A percentile compares a stretch with the other conserved stretches of the same genome.
phyloP scores from a whole-genome alignment of 257 asterid species.

The Nicotiana otophora region DNA sequence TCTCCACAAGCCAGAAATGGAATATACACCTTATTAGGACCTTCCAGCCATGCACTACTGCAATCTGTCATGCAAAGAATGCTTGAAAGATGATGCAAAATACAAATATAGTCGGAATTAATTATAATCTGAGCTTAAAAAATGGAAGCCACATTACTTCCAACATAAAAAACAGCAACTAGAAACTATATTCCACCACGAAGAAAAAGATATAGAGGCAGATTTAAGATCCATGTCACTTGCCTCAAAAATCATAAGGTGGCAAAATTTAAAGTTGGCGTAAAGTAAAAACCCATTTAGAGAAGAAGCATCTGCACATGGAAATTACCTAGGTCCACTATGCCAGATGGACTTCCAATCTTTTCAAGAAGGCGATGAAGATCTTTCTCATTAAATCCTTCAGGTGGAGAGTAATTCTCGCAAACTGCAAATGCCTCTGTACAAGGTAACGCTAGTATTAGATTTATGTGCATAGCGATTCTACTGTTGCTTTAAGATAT shows the following conservation, averaged over 20 bases:
- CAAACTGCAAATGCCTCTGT: conserved; percentile 98
- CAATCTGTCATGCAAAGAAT: conserved; percentile 54
- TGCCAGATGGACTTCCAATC: conserved; percentile 95
- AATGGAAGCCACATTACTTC: not conserved
- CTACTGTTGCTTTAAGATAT: not conserved
- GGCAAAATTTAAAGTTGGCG: not conserved
- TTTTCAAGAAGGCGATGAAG: conserved; percentile 80
- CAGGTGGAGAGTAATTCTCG: conserved; percentile 91
- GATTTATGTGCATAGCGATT: not conserved
- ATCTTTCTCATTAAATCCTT: conserved; percentile 85
- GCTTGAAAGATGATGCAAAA: not conserved
- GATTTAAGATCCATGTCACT: not conserved
- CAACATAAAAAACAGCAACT: not conserved
- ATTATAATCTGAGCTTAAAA: not conserved
- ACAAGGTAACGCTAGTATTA: not conserved
- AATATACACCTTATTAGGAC: conserved; percentile 83
- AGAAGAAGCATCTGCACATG: not conserved
- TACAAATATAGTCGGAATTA: not conserved
- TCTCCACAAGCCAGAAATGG: conserved; percentile 98
- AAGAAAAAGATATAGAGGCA: not conserved
- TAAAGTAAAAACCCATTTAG: not conserved
- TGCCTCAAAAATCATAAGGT: not conserved
- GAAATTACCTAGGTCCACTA: conserved; percentile 65
- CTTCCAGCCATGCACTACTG: conserved; percentile 98
- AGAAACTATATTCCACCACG: not conserved